phyloP scores from a whole-genome alignment of 2,329 filamentous ascomycete genomes.

The Thielaviopsis cerberus region DNA sequence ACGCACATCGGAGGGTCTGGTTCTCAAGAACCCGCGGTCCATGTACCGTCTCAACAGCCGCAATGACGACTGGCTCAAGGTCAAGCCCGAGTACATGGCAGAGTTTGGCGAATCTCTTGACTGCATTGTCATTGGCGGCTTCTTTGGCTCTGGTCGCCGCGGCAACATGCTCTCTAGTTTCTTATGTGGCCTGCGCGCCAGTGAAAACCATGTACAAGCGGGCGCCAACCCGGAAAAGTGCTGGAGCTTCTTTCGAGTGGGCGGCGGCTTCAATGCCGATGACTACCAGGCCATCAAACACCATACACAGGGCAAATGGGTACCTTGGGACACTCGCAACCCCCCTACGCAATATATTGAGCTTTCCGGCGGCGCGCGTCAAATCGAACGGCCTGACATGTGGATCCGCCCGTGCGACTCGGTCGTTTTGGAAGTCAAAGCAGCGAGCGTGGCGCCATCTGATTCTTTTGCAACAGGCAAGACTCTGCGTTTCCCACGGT shows the following conservation, averaged over 20 bases:
- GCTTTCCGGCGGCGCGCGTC: constrained; percentile 52
- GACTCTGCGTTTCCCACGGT: constrained; percentile 80
- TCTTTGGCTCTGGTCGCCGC: constrained; percentile 72
- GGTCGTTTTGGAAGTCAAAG: constrained; percentile 74
- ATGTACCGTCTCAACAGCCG: constrained; percentile 74
- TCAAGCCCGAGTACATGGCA: constrained; percentile 96
- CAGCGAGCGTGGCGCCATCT: constrained; percentile 54
- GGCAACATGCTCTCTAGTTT: constrained; percentile 74
- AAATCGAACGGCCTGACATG: constrained; percentile 66
- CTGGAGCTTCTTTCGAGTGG: constrained; percentile 93
- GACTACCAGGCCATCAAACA: constrained; percentile 75
- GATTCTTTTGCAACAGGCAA: constrained; percentile 59
- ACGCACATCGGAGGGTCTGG: constrained; percentile 72
- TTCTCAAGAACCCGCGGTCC: constrained; percentile 82
- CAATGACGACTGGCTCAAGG: constrained; percentile 94
- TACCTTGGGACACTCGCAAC: constrained; percentile 52
- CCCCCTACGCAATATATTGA: constrained; percentile 66
- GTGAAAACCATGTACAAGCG: constrained; percentile 44
- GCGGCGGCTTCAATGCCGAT: constrained; percentile 70
- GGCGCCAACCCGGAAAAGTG: constrained; percentile 53
- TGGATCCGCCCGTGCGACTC: constrained; percentile 88
- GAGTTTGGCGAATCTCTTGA: constrained; percentile 90
- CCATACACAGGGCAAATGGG: constrained; percentile 80
- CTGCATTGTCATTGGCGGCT: constrained; percentile 74
- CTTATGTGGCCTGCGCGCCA: constrained; percentile 67